Conservation (phyloP, 768 basidiomycete species). For the Suillus variegatus region DNA sequence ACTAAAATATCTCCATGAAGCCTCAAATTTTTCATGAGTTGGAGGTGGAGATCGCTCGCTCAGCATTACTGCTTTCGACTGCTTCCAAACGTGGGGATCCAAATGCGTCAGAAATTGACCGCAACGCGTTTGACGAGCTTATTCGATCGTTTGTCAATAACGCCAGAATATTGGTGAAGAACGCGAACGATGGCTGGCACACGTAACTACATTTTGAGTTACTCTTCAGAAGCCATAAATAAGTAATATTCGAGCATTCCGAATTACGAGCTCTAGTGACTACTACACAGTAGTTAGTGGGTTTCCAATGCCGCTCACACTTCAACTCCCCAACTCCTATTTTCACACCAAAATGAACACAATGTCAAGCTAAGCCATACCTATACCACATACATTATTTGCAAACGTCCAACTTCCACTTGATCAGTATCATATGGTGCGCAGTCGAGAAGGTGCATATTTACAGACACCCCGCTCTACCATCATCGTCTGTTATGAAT, state of each 20-base stretch:
- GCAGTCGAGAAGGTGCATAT: too few species aligned
- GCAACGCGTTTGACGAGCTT: conserved; percentile 84
- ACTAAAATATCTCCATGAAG: conserved; percentile 30
- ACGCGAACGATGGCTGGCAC: conserved; percentile 57
- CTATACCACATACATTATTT: too few species aligned
- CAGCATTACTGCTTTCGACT: conserved; percentile 68
- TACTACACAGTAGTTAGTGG: too few species aligned
- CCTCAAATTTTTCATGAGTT: conserved; percentile 78
- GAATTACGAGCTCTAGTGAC: not conserved
- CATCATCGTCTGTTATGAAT: too few species aligned
- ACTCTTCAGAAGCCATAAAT: not conserved
- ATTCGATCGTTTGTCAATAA: conserved; percentile 94
- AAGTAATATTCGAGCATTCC: not conserved
- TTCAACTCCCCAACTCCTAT: too few species aligned
- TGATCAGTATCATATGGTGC: too few species aligned
- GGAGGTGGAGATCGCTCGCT: conserved; percentile 83
- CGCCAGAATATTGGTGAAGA: conserved; percentile 83
- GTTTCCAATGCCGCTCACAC: too few species aligned
- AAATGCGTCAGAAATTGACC: conserved; percentile 60
- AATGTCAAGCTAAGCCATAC: too few species aligned
- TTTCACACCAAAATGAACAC: too few species aligned
- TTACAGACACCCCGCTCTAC: too few species aligned
- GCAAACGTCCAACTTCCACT: too few species aligned
- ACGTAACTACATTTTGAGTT: conserved; percentile 2
- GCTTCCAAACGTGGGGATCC: conserved; percentile 69